Evolutionary conservation across 129 eudicot genomes (phyloP).

Genomic region (Sambucus nigra): DNA sequence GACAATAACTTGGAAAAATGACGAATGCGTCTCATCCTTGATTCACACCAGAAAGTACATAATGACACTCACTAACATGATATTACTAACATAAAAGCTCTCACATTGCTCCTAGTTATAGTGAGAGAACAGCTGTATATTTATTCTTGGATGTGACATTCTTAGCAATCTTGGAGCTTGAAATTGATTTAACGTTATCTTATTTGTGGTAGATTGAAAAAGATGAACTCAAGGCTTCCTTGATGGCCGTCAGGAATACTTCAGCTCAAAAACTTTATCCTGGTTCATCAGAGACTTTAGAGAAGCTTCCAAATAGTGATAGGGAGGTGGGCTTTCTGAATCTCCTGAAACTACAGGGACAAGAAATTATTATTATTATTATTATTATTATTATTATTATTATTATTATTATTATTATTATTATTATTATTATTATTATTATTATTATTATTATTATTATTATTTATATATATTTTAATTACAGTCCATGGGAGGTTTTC

Average conservation of each 20-base stretch:
- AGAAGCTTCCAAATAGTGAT: conserved; percentile 23
- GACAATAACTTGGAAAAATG: too few species aligned
- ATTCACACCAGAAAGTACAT: too few species aligned
- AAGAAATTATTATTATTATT: too few species aligned
- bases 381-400: too few species aligned
- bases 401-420: too few species aligned
- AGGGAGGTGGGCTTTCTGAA: conserved; percentile 49
- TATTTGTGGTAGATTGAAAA: conserved; percentile 51
- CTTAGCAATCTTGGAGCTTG: conserved; percentile 2
- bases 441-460: too few species aligned
- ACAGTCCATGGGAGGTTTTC: conserved; percentile 30
- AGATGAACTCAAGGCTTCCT: conserved; percentile 47
- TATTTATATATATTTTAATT: conserved; percentile 17
- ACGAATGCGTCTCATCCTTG: too few species aligned
- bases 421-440: too few species aligned
- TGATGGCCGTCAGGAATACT: conserved; percentile 36
- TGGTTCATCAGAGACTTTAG: conserved; percentile 10
- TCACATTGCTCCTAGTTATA: too few species aligned
- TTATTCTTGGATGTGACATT: neutral
- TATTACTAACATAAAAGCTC: too few species aligned
- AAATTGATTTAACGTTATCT: conserved; percentile 11
- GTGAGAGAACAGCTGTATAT: too few species aligned
- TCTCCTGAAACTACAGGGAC: conserved; percentile 10
- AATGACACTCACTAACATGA: too few species aligned
- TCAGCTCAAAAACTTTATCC: conserved; percentile 15